Evolutionary conservation across 106 monocot genomes (phyloP).

Genomic region (Allium fistulosum): DNA sequence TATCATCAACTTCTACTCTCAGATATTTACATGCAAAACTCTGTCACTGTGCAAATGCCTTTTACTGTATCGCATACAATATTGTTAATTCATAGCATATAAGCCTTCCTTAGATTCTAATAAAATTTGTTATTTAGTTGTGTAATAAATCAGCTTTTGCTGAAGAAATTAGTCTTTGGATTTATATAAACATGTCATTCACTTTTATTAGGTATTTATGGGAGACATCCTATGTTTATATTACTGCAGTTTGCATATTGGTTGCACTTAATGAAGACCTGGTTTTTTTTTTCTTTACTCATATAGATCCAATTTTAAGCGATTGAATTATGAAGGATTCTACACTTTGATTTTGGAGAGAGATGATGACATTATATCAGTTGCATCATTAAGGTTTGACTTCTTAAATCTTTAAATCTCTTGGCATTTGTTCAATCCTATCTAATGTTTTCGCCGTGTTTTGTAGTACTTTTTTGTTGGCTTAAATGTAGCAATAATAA

Average conservation of each 20-base stretch:
- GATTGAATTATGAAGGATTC: slow-evolving; percentile 49
- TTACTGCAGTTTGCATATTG: background rate
- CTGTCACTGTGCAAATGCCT: too few species aligned
- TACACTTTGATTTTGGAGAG: slow-evolving; percentile 48
- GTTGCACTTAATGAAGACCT: background rate
- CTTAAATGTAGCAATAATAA: too few species aligned
- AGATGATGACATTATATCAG: slow-evolving; percentile 47
- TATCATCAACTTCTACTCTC: background rate
- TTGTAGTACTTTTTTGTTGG: background rate
- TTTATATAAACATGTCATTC: too few species aligned
- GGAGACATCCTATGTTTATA: background rate
- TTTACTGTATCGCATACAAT: too few species aligned
- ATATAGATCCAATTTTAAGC: slow-evolving; percentile 46
- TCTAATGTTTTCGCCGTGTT: background rate
- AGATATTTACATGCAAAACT: too few species aligned
- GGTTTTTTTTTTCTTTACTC: background rate
- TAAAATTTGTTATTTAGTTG: too few species aligned
- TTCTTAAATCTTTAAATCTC: background rate
- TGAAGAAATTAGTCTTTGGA: too few species aligned
- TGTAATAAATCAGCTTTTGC: too few species aligned
- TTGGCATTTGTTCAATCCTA: too few species aligned
- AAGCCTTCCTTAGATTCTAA: too few species aligned
- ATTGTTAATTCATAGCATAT: too few species aligned
- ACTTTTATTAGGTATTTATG: too few species aligned
- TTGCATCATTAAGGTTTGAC: slow-evolving; percentile 38